Percentiles rank a stretch among this genome's conserved stretches.
Conservation (phyloP, 2,329 filamentous ascomycete species). For the Phaeomoniella chlamydospora region DNA sequence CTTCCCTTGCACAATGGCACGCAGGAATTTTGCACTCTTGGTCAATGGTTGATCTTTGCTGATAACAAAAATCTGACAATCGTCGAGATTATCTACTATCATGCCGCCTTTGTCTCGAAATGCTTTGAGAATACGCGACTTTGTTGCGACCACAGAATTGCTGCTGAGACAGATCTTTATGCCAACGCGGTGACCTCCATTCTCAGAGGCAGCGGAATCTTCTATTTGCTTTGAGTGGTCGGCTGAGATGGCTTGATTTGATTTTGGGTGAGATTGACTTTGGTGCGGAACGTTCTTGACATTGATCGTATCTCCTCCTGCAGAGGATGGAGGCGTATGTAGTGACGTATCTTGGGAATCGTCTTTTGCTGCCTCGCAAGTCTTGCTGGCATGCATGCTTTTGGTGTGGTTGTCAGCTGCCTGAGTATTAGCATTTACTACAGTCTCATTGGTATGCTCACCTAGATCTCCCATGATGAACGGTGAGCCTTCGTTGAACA, state of each 20-base stretch:
- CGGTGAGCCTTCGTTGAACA: too few relatives aligned
- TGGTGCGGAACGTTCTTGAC: too few relatives aligned
- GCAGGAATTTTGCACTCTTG: neutral
- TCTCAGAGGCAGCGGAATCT: neutral
- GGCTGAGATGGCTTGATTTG: neutral
- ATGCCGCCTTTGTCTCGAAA: neutral
- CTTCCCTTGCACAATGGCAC: neutral
- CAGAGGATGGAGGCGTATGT: neutral
- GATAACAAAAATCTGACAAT: neutral
- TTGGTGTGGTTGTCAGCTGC: neutral
- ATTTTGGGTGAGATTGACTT: neutral
- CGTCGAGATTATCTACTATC: neutral
- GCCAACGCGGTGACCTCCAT: neutral
- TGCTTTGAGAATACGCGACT: neutral
- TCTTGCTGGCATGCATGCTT: neutral
- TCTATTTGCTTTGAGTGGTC: neutral
- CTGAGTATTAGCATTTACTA: neutral
- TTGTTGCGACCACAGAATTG: neutral
- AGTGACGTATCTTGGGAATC: neutral
- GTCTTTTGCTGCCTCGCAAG: neutral
- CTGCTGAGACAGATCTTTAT: neutral
- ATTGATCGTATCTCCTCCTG: neutral
- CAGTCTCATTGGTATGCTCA: too few relatives aligned
- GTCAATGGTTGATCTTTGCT: neutral
- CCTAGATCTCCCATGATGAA: too few relatives aligned